These are phyloP conservation scores for Cyberlindnera saturnus DNA, from an alignment of 805 yeast species.

Conservation along the genomic window DNA sequence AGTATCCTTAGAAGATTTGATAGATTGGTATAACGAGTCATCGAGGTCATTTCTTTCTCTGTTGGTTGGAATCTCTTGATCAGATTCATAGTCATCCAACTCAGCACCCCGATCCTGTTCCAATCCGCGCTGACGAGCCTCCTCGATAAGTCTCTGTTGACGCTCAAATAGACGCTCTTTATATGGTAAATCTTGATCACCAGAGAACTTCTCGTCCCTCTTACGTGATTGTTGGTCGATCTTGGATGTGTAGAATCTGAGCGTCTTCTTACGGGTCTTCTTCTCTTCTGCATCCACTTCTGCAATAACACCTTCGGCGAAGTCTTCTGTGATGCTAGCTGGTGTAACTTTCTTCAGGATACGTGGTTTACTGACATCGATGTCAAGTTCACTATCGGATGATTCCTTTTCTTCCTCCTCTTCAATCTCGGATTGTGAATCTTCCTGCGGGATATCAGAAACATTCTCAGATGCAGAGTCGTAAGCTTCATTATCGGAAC, in stretches of 20 bases:
- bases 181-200: conserved; percentile 90
- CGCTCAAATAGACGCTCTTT: conserved; percentile 86
- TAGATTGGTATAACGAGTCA: conserved; percentile 51
- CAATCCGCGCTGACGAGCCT: conserved; percentile 80
- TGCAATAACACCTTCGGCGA: conserved; percentile 65
- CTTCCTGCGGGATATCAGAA: conserved; percentile 11
- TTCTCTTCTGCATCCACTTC: conserved; percentile 87
- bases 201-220: conserved; percentile 53
- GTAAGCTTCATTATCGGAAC: conserved; percentile 13
- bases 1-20: conserved; percentile 41
- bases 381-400: conserved; percentile 30
- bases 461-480: conserved; percentile 16
- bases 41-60: conserved; percentile 39
- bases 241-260: conserved; percentile 94
- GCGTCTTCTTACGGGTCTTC: conserved; percentile 66
- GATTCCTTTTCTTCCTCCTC: conserved; percentile 13
- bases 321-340: conserved; percentile 40
- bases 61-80: conserved; percentile 25
- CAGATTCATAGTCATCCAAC: conserved; percentile 43
- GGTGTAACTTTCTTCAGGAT: conserved; percentile 33
- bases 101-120: conserved; percentile 50
- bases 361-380: conserved; percentile 51
- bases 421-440: conserved; percentile 6
- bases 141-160: conserved; percentile 79
- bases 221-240: conserved; percentile 79